A percentile compares a stretch with the other conserved stretches of the same genome.
phyloP scores from a whole-genome alignment of 495 filamentous ascomycete genomes.

The Neohortaea acidophila region DNA sequence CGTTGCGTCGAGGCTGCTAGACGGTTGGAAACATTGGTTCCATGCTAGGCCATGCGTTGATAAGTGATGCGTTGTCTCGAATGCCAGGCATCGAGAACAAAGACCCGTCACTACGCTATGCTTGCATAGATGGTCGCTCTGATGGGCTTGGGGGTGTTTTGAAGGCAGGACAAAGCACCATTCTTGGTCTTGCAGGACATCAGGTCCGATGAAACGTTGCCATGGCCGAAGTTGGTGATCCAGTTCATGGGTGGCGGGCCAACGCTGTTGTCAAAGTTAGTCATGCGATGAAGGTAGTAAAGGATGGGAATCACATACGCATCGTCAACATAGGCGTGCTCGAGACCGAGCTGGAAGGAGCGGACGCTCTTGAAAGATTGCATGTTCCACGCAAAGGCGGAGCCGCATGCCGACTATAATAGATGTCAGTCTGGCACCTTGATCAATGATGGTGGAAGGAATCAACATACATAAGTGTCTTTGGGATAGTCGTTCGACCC shows the following conservation, averaged over 20 bases:
- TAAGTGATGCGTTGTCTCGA: no score
- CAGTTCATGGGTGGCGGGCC: constrained; percentile 10
- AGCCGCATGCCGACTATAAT: constrained; percentile 5
- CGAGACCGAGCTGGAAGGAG: constrained; percentile 8
- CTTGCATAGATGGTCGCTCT: constrained; percentile 9
- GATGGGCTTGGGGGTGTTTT: neutral
- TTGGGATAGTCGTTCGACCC: constrained; percentile 1
- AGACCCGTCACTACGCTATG: constrained; percentile 2
- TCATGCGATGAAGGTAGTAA: neutral
- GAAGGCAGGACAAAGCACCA: constrained; percentile 5
- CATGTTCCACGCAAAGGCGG: constrained; percentile 15
- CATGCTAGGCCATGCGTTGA: no score
- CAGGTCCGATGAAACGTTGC: neutral
- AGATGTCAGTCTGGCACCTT: constrained; percentile 4
- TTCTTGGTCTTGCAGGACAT: neutral
- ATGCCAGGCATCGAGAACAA: neutral
- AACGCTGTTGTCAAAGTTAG: constrained; percentile 2
- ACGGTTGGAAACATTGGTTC: no score
- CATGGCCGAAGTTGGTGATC: constrained; percentile 7
- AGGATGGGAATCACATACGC: constrained; percentile 4
- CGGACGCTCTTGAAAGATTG: constrained; percentile 1
- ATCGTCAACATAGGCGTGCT: constrained; percentile 13
- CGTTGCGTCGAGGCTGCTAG: no score
- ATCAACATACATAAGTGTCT: constrained; percentile 7
- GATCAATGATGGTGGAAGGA: neutral